phyloP scores from a whole-genome alignment of 2,329 filamentous ascomycete species.

The Sporothrix pseudoabietina region DNA sequence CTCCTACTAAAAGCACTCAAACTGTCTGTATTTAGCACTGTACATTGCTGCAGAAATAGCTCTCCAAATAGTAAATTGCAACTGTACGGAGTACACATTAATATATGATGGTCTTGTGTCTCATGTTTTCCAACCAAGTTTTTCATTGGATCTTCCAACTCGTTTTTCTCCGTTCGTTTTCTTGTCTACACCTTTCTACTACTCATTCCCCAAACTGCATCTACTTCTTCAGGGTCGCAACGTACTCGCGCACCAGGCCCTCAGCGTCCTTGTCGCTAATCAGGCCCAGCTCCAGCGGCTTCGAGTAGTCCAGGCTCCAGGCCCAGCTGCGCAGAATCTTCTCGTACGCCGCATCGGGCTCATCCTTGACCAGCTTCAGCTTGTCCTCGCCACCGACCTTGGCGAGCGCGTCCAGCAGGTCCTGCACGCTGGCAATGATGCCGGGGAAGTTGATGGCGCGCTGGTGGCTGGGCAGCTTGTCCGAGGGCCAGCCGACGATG shows the following conservation, averaged over 20 bases:
- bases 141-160: too few relatives aligned
- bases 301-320: constrained; percentile 56
- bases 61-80: constrained; percentile 7
- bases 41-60: not conserved
- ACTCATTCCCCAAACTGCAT: not conserved
- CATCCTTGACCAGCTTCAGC: constrained; percentile 56
- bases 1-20: too few relatives aligned
- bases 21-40: not conserved
- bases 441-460: constrained; percentile 62
- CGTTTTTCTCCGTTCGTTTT: too few relatives aligned
- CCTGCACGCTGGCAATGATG: constrained; percentile 58
- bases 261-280: constrained; percentile 56
- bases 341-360: constrained; percentile 56
- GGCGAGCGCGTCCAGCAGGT: constrained; percentile 61
- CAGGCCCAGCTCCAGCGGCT: constrained; percentile 55
- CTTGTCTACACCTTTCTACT: not conserved
- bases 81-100: not conserved
- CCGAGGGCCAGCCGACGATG: constrained; percentile 45
- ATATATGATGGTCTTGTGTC: constrained; percentile 15
- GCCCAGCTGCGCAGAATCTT: constrained; percentile 63
- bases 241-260: constrained; percentile 58
- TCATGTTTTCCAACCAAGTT: constrained; percentile 3
- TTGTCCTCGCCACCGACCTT: constrained; percentile 59
- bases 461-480: constrained; percentile 49
- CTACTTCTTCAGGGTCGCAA: constrained; percentile 44